These are phyloP conservation scores for Fusarium odoratissimum DNA, from an alignment of 2,329 filamentous ascomycete genomes.

Conservation along the genomic window DNA sequence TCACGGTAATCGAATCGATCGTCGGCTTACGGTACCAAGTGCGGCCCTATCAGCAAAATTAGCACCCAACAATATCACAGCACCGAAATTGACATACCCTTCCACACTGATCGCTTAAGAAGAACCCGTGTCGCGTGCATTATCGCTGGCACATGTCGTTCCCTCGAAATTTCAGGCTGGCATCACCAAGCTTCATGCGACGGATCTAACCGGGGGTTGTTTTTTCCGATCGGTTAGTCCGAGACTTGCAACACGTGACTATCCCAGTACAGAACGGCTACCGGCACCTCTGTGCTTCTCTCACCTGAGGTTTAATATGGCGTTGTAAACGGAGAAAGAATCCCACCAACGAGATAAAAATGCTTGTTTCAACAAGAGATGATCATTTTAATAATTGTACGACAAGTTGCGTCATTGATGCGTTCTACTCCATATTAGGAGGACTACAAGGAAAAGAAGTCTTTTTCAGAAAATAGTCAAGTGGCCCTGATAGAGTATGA, in stretches of 20 bases:
- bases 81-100: conserved; percentile 66
- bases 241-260: conserved; percentile 16
- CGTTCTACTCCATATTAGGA: neutral
- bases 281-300: conserved; percentile 18
- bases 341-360: conserved; percentile 33
- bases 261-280: neutral
- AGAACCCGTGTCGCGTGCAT: conserved; percentile 79
- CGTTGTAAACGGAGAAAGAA: conserved; percentile 24
- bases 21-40: conserved; percentile 64
- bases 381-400: conserved; percentile 1
- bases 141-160: conserved; percentile 47
- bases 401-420: conserved; percentile 5
- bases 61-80: conserved; percentile 15
- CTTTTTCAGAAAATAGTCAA: neutral
- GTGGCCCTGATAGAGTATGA: neutral
- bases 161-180: conserved; percentile 36
- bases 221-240: conserved; percentile 39
- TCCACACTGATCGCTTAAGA: conserved; percentile 85
- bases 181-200: conserved; percentile 37
- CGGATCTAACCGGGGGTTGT: conserved; percentile 5
- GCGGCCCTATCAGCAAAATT: conserved; percentile 55
- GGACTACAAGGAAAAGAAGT: neutral
- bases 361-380: conserved; percentile 23
- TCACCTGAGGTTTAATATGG: conserved; percentile 15
- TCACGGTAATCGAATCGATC: conserved; percentile 14